Conservation (phyloP, 2,329 filamentous ascomycete genomes). For the Fusarium staphyleae region DNA sequence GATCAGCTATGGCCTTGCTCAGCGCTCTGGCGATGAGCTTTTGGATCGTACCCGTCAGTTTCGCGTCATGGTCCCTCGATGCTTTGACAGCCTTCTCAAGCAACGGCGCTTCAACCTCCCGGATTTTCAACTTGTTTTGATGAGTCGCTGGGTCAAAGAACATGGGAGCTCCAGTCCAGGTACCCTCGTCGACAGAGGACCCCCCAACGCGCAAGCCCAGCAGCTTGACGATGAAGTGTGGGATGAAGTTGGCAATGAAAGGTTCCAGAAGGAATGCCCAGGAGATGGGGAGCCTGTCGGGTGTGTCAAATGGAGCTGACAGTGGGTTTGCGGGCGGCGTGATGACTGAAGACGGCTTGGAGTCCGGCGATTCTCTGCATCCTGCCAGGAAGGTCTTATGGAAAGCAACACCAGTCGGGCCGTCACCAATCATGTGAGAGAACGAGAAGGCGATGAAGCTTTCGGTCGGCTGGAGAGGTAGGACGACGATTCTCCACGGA, state of each 20-base stretch:
- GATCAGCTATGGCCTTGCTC: slow-evolving; percentile 24
- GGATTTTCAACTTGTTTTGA: slow-evolving; percentile 25
- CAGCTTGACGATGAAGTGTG: slow-evolving; percentile 22
- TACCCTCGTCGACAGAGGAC: slow-evolving; percentile 21
- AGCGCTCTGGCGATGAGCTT: slow-evolving; percentile 34
- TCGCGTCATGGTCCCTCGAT: slow-evolving; percentile 31
- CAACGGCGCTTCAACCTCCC: slow-evolving; percentile 17
- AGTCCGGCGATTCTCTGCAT: not conserved
- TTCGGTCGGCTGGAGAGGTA: slow-evolving; percentile 12
- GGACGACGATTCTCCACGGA: slow-evolving; percentile 35
- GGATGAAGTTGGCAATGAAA: slow-evolving; percentile 23
- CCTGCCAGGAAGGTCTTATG: slow-evolving; percentile 34
- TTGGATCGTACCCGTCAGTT: slow-evolving; percentile 28
- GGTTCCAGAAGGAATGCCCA: slow-evolving; percentile 37
- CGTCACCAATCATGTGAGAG: slow-evolving; percentile 38
- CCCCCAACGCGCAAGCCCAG: slow-evolving; percentile 24
- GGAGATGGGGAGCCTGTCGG: slow-evolving; percentile 34
- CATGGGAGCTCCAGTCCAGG: slow-evolving; percentile 30
- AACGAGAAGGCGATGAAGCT: slow-evolving; percentile 35
- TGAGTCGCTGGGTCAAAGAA: slow-evolving; percentile 17
- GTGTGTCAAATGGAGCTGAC: slow-evolving; percentile 33
- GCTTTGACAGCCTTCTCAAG: slow-evolving; percentile 13
- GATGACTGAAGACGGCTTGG: not conserved
- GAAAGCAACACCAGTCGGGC: slow-evolving; percentile 31
- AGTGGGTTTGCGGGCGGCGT: slow-evolving; percentile 13